Conservation (phyloP, 306 rosid genomes). For the Rubus idaeus region DNA sequence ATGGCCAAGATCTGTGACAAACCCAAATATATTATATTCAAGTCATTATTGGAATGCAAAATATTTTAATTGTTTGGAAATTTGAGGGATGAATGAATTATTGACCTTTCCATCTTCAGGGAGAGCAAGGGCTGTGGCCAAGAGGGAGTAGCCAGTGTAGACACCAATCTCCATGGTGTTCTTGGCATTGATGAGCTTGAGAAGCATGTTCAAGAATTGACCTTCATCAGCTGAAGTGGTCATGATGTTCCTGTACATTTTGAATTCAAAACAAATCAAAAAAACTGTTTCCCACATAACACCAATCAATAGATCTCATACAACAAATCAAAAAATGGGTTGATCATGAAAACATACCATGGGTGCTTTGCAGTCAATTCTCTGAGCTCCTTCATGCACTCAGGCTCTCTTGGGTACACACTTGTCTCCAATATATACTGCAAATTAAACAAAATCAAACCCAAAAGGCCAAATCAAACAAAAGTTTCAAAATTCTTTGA, state of each 20-base stretch:
- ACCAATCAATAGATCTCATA: background rate
- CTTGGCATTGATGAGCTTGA: constrained; percentile 88
- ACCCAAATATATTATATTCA: background rate
- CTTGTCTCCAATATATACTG: constrained; percentile 86
- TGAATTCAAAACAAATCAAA: background rate
- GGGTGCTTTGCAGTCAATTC: constrained; percentile 92
- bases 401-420: constrained; percentile 90
- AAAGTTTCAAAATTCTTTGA: background rate
- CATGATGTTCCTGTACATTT: constrained; percentile 74
- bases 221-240: constrained; percentile 96
- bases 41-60: background rate
- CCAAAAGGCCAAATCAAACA: constrained; percentile 14
- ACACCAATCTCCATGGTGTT: constrained; percentile 97
- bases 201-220: constrained; percentile 82
- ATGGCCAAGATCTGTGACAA: constrained; percentile 75
- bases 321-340: background rate
- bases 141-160: constrained; percentile 91
- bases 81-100: background rate
- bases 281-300: background rate
- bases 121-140: constrained; percentile 89
- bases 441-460: constrained; percentile 13
- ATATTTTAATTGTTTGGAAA: background rate
- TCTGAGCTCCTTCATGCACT: constrained; percentile 88
- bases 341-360: constrained; percentile 40
- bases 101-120: constrained; percentile 90